Conservation (phyloP, 345 rosid species). For the Murraya paniculata region DNA sequence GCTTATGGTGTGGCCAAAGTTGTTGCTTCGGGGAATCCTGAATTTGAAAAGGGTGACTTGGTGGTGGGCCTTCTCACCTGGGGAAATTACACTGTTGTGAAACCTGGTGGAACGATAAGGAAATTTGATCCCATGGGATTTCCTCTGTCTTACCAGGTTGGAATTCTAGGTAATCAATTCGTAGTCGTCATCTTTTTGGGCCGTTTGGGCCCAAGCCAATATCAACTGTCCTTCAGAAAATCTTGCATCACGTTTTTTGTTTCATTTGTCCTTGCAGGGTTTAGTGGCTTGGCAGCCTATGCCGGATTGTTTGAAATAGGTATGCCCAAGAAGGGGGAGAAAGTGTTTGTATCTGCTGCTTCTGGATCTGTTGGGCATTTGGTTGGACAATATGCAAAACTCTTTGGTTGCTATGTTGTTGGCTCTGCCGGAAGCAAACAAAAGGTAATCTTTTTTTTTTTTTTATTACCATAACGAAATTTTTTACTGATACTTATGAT, state of each 20-base stretch:
- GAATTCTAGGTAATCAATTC: constrained; percentile 40
- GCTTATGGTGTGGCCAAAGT: constrained; percentile 55
- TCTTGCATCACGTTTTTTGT: no score
- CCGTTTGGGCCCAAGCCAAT: background rate
- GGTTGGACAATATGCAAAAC: constrained; percentile 51
- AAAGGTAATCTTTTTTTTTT: constrained; percentile 24
- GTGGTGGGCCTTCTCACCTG: constrained; percentile 45
- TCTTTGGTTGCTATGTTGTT: constrained; percentile 49
- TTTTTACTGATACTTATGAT: background rate
- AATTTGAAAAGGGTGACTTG: constrained; percentile 43
- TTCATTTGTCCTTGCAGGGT: constrained; percentile 24
- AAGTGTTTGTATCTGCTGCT: constrained; percentile 51
- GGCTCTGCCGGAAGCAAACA: constrained; percentile 44
- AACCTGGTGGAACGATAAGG: constrained; percentile 36
- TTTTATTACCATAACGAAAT: no score
- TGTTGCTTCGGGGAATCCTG: constrained; percentile 44
- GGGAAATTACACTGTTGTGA: constrained; percentile 49
- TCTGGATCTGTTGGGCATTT: constrained; percentile 50
- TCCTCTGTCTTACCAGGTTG: constrained; percentile 54
- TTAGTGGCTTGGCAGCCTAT: constrained; percentile 53
- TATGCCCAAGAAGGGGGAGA: constrained; percentile 46
- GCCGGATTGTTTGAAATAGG: constrained; percentile 42
- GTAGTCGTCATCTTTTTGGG: background rate
- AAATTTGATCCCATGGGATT: constrained; percentile 59
- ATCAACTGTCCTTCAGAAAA: background rate